Base-by-base conservation (phyloP, 352 stramenopile genomes). In the Elongisporangium undulatum region DNA sequence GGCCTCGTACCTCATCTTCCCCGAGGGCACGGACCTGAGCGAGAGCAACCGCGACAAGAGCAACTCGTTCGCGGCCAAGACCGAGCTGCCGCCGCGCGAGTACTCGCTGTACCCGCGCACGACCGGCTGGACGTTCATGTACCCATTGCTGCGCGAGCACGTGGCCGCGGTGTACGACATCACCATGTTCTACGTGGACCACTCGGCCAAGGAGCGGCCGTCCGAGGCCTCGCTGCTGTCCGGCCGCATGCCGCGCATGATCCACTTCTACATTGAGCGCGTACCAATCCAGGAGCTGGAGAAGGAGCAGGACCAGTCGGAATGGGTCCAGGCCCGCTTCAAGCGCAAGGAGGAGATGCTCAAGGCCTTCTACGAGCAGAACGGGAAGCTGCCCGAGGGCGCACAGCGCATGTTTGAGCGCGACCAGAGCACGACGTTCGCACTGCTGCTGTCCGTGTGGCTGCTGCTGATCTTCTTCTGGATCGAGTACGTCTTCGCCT, bases 121-220 rank as follows among this genome's bases (percentile, higher is more conserved):
- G 9, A 92, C 77, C 1, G 85, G 85, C 10, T 92, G 75, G 72
- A 87, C 70, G 24, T 90, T 87, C 57, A 89, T 92, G 67, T 82
- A 92, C 51, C 78, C 79, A 10, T 55, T 82, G 21, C 49, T 95
- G 54, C 69, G 74, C 20, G 64, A 64, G 16, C 64, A 89, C 24
- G 65, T 94, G 2, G 71, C 73, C 26, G 85, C 82, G 22, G 74
- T 95, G 50, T 93, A 95, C 63, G 85, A 94, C 59, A 62, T 92
- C 23, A 94, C 82, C 16, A 85, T 94, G 75, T 91, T 91, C 61
- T 94, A 85, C 55, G 77, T 91, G 34, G 85, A 94, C 63, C 74
- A 85, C 54, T 58, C 67, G 9, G 53, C 69, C 24, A 77, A 78
- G 56, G 77, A 92, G 58, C 80, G 82, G 22, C 82, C 85, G 53